Percentiles rank a stretch among this genome's conserved stretches.
phyloP scores from a whole-genome alignment of 139 green algal species.

The Ettlia oleoabundans region DNA sequence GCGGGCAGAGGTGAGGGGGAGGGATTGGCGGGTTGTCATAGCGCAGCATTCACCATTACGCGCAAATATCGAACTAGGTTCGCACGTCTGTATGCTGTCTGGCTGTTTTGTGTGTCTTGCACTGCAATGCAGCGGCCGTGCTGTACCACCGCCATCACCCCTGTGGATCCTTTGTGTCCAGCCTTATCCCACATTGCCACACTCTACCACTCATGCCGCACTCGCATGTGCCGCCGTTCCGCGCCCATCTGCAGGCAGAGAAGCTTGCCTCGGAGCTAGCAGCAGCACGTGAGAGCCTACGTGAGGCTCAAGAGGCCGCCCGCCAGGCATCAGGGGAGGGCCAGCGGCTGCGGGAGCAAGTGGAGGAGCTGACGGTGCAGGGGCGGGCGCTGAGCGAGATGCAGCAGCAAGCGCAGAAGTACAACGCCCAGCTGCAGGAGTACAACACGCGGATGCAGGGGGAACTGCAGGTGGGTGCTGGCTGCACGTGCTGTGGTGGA shows the following conservation, averaged over 20 bases:
- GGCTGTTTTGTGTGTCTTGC: background rate
- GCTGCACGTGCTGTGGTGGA: background rate
- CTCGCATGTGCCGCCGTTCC: no score
- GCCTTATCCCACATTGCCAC: background rate
- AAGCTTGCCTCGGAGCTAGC: slow-evolving; percentile 16
- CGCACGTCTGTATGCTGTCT: no score
- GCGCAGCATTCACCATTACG: no score
- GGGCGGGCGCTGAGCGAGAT: slow-evolving; percentile 1
- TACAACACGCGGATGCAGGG: slow-evolving; percentile 49
- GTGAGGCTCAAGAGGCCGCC: slow-evolving; percentile 22
- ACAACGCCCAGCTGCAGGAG: slow-evolving; percentile 43
- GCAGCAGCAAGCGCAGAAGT: slow-evolving; percentile 44
- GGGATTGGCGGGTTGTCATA: no score
- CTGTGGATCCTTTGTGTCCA: background rate
- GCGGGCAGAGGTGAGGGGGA: slow-evolving; percentile 13
- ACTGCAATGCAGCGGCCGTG: background rate
- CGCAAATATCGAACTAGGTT: no score
- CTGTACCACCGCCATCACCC: background rate
- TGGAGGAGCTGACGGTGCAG: slow-evolving; percentile 26
- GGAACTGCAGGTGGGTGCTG: slow-evolving; percentile 26
- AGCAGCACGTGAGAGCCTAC: background rate
- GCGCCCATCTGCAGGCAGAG: slow-evolving; percentile 32
- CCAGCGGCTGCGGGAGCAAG: slow-evolving; percentile 34
- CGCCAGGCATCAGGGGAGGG: background rate
- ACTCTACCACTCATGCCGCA: no score